Evolutionary conservation across 2,329 filamentous ascomycete genomes (phyloP), one percentile per base, ranked within the genome.

Genomic region (Ophiobolus disseminans): DNA sequence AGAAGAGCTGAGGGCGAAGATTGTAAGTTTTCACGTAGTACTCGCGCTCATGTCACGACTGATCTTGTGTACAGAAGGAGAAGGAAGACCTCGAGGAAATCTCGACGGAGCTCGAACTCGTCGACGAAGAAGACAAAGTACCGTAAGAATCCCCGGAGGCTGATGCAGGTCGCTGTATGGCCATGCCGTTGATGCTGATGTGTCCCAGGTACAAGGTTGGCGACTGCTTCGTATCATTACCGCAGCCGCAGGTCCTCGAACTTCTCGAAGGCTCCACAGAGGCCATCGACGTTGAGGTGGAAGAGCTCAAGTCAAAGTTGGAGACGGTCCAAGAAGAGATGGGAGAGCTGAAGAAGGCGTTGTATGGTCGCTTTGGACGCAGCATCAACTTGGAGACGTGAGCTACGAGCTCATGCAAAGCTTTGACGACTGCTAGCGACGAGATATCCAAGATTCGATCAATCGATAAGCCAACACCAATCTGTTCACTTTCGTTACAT

Each of bases 81-180:
- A 97, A 97, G 77, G 94, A 99, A 75, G 94, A 97, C 69, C 84
- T 97, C 3, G 92, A 97, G 71, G 94, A 99, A 73, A 83, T 99
- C 45, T 88, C 88, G 2, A 90, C 82, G 44, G 94, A 99, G 73
- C 82, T 99, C 37, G 94, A 99, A 76, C 85, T 99, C 14, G 90
- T 91, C 42, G 93, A 97, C 73, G 94, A 99, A 73, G 93, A 97
- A 63, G 91, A 96, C 43, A 86, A 89, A 67, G 86, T 99, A 17
- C 92, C 90, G 89, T 97, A 82, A 72, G 87, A 78, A 30, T 19
- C 20, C 17, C 14, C 9, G 6, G n/a, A 14, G 10, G 9, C 30
- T 14, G 30, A 14, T 32, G 16, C n/a, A 14, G 10, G 30, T 14
- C n/a, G 3, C 8, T 34, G 5, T n/a, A 9, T 9, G 9, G 8